phyloP scores from a whole-genome alignment of 1,139 yeast species.

The Insectozyma bohioensis region DNA sequence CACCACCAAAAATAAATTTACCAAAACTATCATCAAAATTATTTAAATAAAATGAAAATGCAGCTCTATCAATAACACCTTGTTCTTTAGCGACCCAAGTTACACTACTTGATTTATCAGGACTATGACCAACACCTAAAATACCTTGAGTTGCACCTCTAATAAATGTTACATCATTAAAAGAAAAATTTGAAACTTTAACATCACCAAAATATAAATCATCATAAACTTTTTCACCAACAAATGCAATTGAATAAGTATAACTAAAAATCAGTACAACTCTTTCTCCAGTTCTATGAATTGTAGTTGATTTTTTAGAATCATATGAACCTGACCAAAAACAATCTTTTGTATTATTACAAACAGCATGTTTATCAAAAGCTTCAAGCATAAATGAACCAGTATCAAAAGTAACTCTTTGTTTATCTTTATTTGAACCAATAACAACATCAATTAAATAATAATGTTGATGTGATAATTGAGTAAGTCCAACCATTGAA shows the following conservation, averaged over 20 bases:
- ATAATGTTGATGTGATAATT: no score
- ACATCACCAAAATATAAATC: slow-evolving; percentile 1
- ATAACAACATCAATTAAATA: neutral
- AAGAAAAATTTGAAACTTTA: neutral
- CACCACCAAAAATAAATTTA: slow-evolving; percentile 5
- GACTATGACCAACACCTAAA: slow-evolving; percentile 5
- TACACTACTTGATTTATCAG: neutral
- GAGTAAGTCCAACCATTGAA: no score
- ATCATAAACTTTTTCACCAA: slow-evolving; percentile 6
- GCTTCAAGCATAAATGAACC: slow-evolving; percentile 1
- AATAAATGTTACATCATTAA: slow-evolving; percentile 1
- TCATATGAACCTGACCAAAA: neutral
- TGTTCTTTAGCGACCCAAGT: slow-evolving; percentile 2
- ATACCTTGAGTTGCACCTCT: neutral
- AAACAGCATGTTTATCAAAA: slow-evolving; percentile 1
- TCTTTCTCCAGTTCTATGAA: slow-evolving; percentile 1
- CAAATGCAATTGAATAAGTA: no score
- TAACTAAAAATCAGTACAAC: no score
- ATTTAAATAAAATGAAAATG: slow-evolving; percentile 3
- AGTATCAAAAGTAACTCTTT: slow-evolving; percentile 1
- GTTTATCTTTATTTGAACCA: slow-evolving; percentile 3
- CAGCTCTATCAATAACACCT: slow-evolving; percentile 6
- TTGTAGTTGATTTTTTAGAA: slow-evolving; percentile 2
- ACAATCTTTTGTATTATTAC: slow-evolving; percentile 1
- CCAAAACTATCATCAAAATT: slow-evolving; percentile 4